phyloP scores from a whole-genome alignment of 306 rosid genomes.

The Ziziphus jujuba region DNA sequence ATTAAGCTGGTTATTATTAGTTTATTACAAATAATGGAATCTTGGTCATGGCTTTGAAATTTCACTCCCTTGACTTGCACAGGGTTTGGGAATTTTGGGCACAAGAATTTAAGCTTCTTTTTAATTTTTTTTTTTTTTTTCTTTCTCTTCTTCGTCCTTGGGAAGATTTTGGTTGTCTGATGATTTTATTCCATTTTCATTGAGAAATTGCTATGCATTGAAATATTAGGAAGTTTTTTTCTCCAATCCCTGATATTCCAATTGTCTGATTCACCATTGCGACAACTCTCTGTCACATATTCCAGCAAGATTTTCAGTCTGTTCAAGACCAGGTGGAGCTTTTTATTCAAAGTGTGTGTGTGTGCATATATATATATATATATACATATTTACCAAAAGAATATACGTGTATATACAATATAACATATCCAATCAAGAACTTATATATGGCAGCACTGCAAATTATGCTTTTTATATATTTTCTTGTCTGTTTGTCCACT shows the following conservation, averaged over 20 bases:
- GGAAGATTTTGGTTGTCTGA: too few species aligned
- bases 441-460: slow-evolving; percentile 1
- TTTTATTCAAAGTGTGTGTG: too few species aligned
- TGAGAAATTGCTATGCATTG: background rate
- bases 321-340: slow-evolving; percentile 7
- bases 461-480: background rate
- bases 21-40: slow-evolving; percentile 39
- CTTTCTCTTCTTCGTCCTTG: background rate
- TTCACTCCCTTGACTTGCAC: slow-evolving; percentile 17
- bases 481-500: slow-evolving; percentile 2
- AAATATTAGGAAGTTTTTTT: slow-evolving; percentile 36
- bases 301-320: slow-evolving; percentile 29
- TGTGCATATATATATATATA: too few species aligned
- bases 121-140: background rate
- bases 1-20: slow-evolving; percentile 15
- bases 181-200: too few species aligned
- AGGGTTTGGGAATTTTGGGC: background rate
- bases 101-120: background rate
- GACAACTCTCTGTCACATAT: slow-evolving; percentile 40
- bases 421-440: background rate
- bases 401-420: too few species aligned
- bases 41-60: slow-evolving; percentile 55
- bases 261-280: slow-evolving; percentile 39
- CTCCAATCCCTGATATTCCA: slow-evolving; percentile 22
- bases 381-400: too few species aligned